These are phyloP conservation scores for Mycena sp. DNA, from an alignment of 1,284 basidiomycete genomes.

Conservation along the genomic window DNA sequence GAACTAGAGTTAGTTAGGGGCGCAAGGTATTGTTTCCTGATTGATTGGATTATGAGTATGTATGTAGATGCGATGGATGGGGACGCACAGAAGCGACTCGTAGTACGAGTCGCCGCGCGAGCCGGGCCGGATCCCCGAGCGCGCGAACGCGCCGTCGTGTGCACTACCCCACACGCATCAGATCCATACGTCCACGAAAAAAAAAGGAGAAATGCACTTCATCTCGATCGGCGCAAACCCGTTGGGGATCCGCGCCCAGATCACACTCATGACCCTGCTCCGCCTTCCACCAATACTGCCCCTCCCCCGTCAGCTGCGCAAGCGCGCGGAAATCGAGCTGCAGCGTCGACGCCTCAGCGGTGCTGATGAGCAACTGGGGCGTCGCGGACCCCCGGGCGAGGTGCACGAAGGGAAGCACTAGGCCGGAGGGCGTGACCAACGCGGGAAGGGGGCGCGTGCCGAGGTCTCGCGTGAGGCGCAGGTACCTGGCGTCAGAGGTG, in stretches of 20 bases:
- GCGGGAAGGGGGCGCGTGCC: constrained; percentile 87
- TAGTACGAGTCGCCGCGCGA: constrained; percentile 96
- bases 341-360: constrained; percentile 86
- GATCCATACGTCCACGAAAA: neutral
- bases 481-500: constrained; percentile 73
- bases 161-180: constrained; percentile 53
- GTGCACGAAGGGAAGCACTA: constrained; percentile 86
- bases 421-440: constrained; percentile 84
- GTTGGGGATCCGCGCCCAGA: constrained; percentile 66
- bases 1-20: too few species aligned
- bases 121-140: constrained; percentile 87
- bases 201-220: constrained; percentile 55
- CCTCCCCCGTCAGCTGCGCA: constrained; percentile 79
- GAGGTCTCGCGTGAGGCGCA: constrained; percentile 83
- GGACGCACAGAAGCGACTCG: constrained; percentile 86
- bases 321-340: constrained; percentile 94
- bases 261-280: constrained; percentile 83
- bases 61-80: too few species aligned
- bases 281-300: constrained; percentile 83
- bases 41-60: too few species aligned
- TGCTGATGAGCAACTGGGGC: constrained; percentile 66
- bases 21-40: too few species aligned
- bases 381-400: constrained; percentile 68
- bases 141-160: constrained; percentile 73
- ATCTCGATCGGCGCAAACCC: constrained; percentile 84